Conservation (phyloP, 1,284 basidiomycete genomes). For the Melanopsichium pennsylvanicum region DNA sequence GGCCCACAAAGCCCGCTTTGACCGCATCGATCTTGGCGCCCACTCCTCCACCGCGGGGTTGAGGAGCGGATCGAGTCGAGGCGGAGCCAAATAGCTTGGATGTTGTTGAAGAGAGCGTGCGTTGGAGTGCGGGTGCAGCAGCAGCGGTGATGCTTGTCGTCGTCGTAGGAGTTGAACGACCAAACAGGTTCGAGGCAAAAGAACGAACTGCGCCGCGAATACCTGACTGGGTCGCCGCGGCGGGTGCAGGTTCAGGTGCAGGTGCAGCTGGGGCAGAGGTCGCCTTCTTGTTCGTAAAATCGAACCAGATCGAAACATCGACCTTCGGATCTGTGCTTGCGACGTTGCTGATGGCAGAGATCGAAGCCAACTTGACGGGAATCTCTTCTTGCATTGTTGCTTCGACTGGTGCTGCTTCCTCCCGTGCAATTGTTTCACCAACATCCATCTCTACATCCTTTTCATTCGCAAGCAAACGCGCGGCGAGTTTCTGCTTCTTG, state of each 20-base stretch:
- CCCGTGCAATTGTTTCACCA: constrained; percentile 17
- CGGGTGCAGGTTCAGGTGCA: not conserved
- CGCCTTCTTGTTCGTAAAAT: too few relatives aligned
- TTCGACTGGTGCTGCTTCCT: not conserved
- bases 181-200: constrained; percentile 30
- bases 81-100: constrained; percentile 35
- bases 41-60: not conserved
- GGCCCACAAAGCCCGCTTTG: constrained; percentile 25
- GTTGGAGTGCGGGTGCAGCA: not conserved
- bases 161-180: constrained; percentile 4
- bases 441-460: constrained; percentile 18
- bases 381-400: not conserved
- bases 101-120: constrained; percentile 6
- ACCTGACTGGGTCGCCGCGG: not conserved
- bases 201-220: constrained; percentile 29
- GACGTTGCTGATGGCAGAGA: constrained; percentile 27
- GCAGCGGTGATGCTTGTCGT: not conserved
- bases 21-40: constrained; percentile 11
- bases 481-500: constrained; percentile 11
- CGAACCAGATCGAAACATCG: constrained; percentile 23
- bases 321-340: constrained; percentile 4
- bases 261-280: not conserved
- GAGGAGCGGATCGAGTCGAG: not conserved
- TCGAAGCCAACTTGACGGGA: not conserved
- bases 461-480: constrained; percentile 2